These are phyloP conservation scores for Hypholoma sublateritium DNA, from an alignment of 768 basidiomycete species.

Conservation along the genomic window DNA sequence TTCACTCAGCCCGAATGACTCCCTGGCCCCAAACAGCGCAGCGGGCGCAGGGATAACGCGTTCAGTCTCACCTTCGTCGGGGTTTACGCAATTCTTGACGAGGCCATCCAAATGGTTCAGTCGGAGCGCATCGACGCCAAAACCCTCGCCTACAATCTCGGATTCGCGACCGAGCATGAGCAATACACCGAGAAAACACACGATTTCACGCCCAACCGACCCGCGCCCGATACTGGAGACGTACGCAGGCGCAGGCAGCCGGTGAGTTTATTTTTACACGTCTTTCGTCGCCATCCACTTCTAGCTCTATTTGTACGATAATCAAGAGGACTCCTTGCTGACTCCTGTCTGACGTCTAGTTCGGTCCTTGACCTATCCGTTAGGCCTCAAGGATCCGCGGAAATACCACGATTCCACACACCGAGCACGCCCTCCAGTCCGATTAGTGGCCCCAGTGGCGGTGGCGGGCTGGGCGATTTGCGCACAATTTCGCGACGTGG, in stretches of 20 bases:
- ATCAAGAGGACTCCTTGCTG: not conserved
- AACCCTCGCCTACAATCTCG: slow-evolving; percentile 34
- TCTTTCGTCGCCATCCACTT: not conserved
- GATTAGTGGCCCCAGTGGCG: slow-evolving; percentile 17
- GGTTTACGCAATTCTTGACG: slow-evolving; percentile 64
- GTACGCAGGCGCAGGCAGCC: slow-evolving; percentile 46
- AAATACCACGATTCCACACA: slow-evolving; percentile 35
- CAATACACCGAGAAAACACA: slow-evolving; percentile 51
- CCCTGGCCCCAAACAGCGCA: slow-evolving; percentile 21
- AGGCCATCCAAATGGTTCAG: slow-evolving; percentile 75
- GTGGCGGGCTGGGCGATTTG: slow-evolving; percentile 59
- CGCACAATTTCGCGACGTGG: slow-evolving; percentile 66
- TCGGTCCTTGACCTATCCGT: slow-evolving; percentile 66
- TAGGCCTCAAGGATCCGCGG: slow-evolving; percentile 43
- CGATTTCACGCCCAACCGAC: slow-evolving; percentile 84
- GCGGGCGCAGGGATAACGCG: slow-evolving; percentile 45
- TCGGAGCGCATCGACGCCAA: slow-evolving; percentile 55
- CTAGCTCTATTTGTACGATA: not conserved
- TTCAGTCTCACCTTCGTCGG: slow-evolving; percentile 63
- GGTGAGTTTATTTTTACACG: slow-evolving; percentile 40
- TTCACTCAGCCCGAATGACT: slow-evolving; percentile 22
- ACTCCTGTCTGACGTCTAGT: slow-evolving; percentile 32
- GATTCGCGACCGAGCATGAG: slow-evolving; percentile 50
- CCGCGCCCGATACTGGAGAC: slow-evolving; percentile 73
- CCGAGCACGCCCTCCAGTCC: slow-evolving; percentile 42